Percentiles rank a stretch among this genome's conserved stretches.
Conservation (phyloP, 1,139 yeast genomes). For the Taphrina wiesneri region DNA sequence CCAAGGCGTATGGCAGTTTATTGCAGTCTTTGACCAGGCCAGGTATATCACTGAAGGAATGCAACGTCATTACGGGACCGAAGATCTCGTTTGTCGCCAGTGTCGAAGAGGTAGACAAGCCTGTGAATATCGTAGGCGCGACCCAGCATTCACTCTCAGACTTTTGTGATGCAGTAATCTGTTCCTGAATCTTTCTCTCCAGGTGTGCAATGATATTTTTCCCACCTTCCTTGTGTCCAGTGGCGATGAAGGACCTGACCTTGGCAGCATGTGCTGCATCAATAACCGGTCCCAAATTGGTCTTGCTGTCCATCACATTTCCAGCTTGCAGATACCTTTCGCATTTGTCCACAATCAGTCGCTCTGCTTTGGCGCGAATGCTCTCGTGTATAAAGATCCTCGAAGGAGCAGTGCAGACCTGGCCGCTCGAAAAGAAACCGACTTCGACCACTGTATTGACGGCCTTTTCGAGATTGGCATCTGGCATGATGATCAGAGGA, state of each 20-base stretch:
- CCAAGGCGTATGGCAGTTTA: slow-evolving; percentile 74
- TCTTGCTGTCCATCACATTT: not conserved
- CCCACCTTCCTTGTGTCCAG: slow-evolving; percentile 23
- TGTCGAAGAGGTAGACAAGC: not conserved
- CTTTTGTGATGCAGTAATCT: not conserved
- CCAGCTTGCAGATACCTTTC: slow-evolving; percentile 10
- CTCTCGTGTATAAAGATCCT: slow-evolving; percentile 76
- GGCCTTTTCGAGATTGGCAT: slow-evolving; percentile 66
- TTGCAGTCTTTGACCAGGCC: slow-evolving; percentile 73
- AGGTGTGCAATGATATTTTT: slow-evolving; percentile 8
- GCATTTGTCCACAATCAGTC: slow-evolving; percentile 48
- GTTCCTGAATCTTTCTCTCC: slow-evolving; percentile 7
- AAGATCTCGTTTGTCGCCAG: slow-evolving; percentile 65
- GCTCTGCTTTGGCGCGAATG: slow-evolving; percentile 65
- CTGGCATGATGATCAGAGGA: slow-evolving; percentile 74
- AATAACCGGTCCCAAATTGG: slow-evolving; percentile 9
- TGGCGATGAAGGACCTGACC: slow-evolving; percentile 16
- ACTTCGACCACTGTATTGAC: slow-evolving; percentile 61
- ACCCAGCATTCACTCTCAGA: slow-evolving; percentile 7
- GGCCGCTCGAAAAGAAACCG: slow-evolving; percentile 80
- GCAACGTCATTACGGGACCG: slow-evolving; percentile 83
- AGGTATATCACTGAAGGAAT: slow-evolving; percentile 66
- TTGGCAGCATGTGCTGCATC: slow-evolving; percentile 14
- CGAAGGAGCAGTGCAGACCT: slow-evolving; percentile 86
- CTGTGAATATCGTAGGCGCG: slow-evolving; percentile 30